A percentile compares a stretch with the other conserved stretches of the same genome.
Conservation (phyloP, 169 alveolate genomes). For the Eimeria praecox region DNA sequence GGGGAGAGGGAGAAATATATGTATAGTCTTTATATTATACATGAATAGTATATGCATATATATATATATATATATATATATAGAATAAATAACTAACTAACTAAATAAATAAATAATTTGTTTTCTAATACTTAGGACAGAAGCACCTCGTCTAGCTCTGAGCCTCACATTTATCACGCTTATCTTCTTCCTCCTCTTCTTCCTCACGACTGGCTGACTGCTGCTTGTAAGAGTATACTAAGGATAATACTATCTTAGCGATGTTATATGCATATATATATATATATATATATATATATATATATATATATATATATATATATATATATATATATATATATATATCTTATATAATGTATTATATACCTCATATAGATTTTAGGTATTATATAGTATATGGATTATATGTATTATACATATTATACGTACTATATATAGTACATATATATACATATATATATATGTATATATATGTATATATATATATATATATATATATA, state of each 20-base stretch:
- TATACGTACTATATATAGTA: too few relatives aligned
- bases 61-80: too few relatives aligned
- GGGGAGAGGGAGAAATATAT: too few relatives aligned
- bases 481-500: neutral
- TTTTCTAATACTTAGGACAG: too few relatives aligned
- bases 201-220: slow-evolving; percentile 72
- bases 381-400: too few relatives aligned
- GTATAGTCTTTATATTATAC: too few relatives aligned
- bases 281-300: neutral
- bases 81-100: too few relatives aligned
- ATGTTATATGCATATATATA: neutral
- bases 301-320: neutral
- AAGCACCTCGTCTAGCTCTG: neutral
- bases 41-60: too few relatives aligned
- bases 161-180: slow-evolving; percentile 76
- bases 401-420: too few relatives aligned
- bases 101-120: too few relatives aligned
- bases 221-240: slow-evolving; percentile 64
- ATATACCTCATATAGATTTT: too few relatives aligned
- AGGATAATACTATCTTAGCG: neutral
- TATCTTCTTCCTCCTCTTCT: slow-evolving; percentile 74
- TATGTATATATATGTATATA: neutral
- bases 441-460: neutral
- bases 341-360: too few relatives aligned
- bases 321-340: neutral